A percentile compares a stretch with the other conserved stretches of the same genome.
Conservation (phyloP, 441 rosid genomes). For the Arabidopsis hybrid region DNA sequence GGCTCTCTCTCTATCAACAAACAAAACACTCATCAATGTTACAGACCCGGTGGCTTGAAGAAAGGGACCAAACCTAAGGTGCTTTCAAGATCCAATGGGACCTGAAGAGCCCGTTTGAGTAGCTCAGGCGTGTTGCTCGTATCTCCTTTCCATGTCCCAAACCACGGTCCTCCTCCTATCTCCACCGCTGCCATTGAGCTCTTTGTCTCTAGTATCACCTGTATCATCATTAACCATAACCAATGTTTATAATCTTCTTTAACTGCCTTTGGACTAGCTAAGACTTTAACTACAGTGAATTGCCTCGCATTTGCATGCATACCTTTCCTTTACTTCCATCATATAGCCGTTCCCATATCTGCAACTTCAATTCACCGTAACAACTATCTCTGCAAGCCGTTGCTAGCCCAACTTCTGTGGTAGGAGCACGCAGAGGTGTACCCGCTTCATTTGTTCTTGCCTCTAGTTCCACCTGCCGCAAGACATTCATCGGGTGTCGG, state of each 20-base stretch:
- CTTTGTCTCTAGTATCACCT: slow-evolving; percentile 76
- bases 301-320: slow-evolving; percentile 6
- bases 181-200: slow-evolving; percentile 92
- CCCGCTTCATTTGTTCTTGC: slow-evolving; percentile 81
- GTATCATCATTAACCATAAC: slow-evolving; percentile 29
- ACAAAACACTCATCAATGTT: slow-evolving; percentile 29
- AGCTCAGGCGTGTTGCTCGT: slow-evolving; percentile 65
- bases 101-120: slow-evolving; percentile 54
- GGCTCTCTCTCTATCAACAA: slow-evolving; percentile 10
- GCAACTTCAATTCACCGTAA: slow-evolving; percentile 73
- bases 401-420: slow-evolving; percentile 78
- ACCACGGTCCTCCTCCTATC: slow-evolving; percentile 98
- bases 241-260: background rate
- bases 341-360: slow-evolving; percentile 77
- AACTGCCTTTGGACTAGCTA: slow-evolving; percentile 8
- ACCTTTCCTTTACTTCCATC: slow-evolving; percentile 95
- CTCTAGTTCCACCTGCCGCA: slow-evolving; percentile 76
- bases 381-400: slow-evolving; percentile 94
- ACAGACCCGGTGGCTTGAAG: slow-evolving; percentile 92
- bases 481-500: slow-evolving; percentile 8
- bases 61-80: slow-evolving; percentile 60
- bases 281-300: slow-evolving; percentile 4
- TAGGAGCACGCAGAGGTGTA: slow-evolving; percentile 89
- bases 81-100: slow-evolving; percentile 72
- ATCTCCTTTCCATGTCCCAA: slow-evolving; percentile 82